phyloP scores from a whole-genome alignment of 768 basidiomycete genomes.

The Rhodotorula kratochvilovae region DNA sequence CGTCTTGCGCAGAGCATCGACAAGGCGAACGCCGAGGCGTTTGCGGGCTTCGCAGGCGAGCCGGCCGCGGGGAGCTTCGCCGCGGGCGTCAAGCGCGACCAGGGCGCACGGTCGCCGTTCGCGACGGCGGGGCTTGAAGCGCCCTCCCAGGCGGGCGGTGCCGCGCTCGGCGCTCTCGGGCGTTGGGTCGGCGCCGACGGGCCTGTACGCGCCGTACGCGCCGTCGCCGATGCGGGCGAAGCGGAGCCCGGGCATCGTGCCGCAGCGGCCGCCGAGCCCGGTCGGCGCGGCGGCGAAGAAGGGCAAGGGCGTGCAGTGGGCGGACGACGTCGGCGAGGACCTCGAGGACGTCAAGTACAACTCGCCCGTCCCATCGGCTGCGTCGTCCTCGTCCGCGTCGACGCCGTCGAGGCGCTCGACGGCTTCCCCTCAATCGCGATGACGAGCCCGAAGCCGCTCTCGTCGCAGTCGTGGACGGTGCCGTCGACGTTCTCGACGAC shows the following conservation, averaged over 20 bases:
- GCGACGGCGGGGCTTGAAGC: not conserved
- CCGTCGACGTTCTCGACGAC: constrained; percentile 3
- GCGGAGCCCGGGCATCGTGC: not conserved
- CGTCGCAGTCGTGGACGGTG: constrained; percentile 23
- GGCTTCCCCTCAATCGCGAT: constrained; percentile 22
- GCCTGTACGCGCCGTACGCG: constrained; percentile 3
- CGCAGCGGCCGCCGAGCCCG: not conserved
- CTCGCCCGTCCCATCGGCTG: constrained; percentile 11
- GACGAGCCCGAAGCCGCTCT: constrained; percentile 2
- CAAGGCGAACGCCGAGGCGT: constrained; percentile 13
- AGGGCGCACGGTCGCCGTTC: constrained; percentile 22
- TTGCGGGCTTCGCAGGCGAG: constrained; percentile 8
- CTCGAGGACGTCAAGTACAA: constrained; percentile 36
- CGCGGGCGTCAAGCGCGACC: constrained; percentile 25
- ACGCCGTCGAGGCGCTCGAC: not conserved
- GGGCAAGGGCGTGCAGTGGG: constrained; percentile 36
- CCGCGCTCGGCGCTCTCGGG: constrained; percentile 8
- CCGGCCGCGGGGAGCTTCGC: not conserved
- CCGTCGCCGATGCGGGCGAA: constrained; percentile 4
- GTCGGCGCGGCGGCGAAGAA: constrained; percentile 10
- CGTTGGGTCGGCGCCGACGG: constrained; percentile 29
- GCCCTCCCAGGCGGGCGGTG: constrained; percentile 15
- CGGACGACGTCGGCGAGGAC: constrained; percentile 35
- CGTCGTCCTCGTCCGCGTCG: not conserved
- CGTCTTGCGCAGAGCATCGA: constrained; percentile 23